A percentile compares a stretch with the other conserved stretches of the same genome.
phyloP scores from a whole-genome alignment of 805 yeast genomes.

The Deakozyma indianensis region DNA sequence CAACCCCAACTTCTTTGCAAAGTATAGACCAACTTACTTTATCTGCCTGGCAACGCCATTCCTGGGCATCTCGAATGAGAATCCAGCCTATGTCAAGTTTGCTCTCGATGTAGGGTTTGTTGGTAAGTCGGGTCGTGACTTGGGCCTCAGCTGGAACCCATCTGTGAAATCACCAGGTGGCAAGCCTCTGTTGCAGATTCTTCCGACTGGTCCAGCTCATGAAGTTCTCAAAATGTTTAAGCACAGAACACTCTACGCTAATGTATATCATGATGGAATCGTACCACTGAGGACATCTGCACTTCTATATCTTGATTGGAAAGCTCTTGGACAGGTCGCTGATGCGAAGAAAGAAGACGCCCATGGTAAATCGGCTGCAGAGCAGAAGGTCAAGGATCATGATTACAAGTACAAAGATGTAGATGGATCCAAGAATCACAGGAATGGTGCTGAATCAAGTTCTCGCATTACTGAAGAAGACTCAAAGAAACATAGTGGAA shows the following conservation, averaged over 20 bases:
- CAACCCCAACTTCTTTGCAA: slow-evolving; percentile 56
- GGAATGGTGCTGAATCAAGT: slow-evolving; percentile 8
- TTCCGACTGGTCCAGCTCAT: slow-evolving; percentile 68
- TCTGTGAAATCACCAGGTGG: slow-evolving; percentile 13
- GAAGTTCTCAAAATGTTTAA: slow-evolving; percentile 45
- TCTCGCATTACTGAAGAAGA: slow-evolving; percentile 3
- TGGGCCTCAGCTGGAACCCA: slow-evolving; percentile 43
- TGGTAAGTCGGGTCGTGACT: slow-evolving; percentile 88
- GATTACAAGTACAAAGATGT: too few species aligned
- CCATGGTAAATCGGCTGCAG: not conserved
- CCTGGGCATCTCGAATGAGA: slow-evolving; percentile 76
- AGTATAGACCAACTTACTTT: slow-evolving; percentile 60
- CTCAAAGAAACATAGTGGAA: too few species aligned
- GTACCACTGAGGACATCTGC: slow-evolving; percentile 91
- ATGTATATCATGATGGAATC: slow-evolving; percentile 84
- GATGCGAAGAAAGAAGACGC: slow-evolving; percentile 15
- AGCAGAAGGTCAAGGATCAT: slow-evolving; percentile 1
- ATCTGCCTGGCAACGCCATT: slow-evolving; percentile 79
- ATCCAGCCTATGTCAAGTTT: slow-evolving; percentile 70
- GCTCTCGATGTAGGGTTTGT: slow-evolving; percentile 78
- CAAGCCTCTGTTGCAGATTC: slow-evolving; percentile 56
- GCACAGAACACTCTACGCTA: slow-evolving; percentile 75
- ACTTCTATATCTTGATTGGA: slow-evolving; percentile 72
- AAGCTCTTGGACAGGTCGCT: slow-evolving; percentile 43
- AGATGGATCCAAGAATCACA: not conserved